phyloP scores from a whole-genome alignment of 106 monocot genomes.

The Dioscorea zingiberensis region DNA sequence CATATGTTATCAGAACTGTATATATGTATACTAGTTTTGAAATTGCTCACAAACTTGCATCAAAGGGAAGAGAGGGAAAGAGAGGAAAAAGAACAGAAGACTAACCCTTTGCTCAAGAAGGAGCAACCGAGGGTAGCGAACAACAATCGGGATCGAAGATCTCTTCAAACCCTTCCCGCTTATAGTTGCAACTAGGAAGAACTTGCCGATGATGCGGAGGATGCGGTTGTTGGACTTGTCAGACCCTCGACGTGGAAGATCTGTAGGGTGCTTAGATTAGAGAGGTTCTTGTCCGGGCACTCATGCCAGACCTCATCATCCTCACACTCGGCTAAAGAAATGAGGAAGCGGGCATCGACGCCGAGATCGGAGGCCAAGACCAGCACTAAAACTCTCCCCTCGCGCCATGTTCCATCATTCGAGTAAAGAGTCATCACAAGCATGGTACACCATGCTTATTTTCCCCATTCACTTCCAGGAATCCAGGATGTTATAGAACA shows the following conservation, averaged over 20 bases:
- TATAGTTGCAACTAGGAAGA: constrained; percentile 76
- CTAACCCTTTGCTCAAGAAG: constrained; percentile 85
- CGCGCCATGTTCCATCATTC: background rate
- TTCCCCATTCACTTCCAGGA: too few species aligned
- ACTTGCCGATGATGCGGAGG: constrained; percentile 90
- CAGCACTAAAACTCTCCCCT: constrained; percentile 75
- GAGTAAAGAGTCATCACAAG: too few species aligned
- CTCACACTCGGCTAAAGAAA: constrained; percentile 22
- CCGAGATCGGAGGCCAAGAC: constrained; percentile 83
- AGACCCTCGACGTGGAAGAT: constrained; percentile 52
- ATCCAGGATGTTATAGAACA: too few species aligned
- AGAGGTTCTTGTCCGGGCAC: constrained; percentile 72
- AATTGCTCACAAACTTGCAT: too few species aligned
- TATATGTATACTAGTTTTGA: too few species aligned
- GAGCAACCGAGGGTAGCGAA: constrained; percentile 83
- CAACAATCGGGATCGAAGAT: constrained; percentile 68
- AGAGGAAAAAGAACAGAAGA: constrained; percentile 11
- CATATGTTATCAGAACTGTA: too few species aligned
- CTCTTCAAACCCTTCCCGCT: constrained; percentile 78
- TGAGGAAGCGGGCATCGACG: constrained; percentile 62
- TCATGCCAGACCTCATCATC: constrained; percentile 72
- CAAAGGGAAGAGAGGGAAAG: too few species aligned
- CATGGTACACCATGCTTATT: too few species aligned
- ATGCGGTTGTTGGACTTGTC: constrained; percentile 70
- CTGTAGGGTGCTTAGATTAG: constrained; percentile 72